These are phyloP conservation scores for Vaccinium darrowii DNA, from an alignment of 148 eudicot genomes.

Conservation along the genomic window DNA sequence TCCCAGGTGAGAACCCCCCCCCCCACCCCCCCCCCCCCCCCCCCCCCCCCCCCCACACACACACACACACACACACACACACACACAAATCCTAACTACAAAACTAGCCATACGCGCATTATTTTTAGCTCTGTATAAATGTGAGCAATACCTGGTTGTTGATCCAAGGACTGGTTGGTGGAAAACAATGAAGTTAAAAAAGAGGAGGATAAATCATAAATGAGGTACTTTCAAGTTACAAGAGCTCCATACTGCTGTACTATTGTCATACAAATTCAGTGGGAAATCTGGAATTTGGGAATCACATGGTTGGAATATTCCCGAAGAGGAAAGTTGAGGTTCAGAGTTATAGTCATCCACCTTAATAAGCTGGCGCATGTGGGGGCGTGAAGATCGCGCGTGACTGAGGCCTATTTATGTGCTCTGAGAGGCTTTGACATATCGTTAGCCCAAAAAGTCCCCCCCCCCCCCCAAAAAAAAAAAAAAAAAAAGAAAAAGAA, in stretches of 20 bases:
- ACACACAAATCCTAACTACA: neutral
- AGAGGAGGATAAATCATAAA: neutral
- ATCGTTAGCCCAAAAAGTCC: neutral
- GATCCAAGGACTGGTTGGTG: neutral
- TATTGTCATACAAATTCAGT: neutral
- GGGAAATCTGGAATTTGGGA: neutral
- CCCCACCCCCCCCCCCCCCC: no score
- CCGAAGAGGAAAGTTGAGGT: neutral
- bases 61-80: no score
- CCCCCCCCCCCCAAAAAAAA: neutral
- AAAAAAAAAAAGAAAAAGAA: neutral
- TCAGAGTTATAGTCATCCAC: neutral
- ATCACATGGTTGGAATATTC: neutral
- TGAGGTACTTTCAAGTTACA: neutral
- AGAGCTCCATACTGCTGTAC: neutral
- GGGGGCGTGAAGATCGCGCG: neutral
- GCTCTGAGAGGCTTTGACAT: neutral
- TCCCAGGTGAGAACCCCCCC: constrained; percentile 49
- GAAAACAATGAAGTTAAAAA: neutral
- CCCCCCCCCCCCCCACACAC: no score
- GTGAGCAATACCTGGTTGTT: neutral
- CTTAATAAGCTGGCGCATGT: neutral
- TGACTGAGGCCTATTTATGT: neutral
- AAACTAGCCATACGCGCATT: neutral
- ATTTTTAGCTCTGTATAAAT: neutral